Conservation (phyloP, 202 grass and related monocot species). For the Dendrocalamus latiflorus region DNA sequence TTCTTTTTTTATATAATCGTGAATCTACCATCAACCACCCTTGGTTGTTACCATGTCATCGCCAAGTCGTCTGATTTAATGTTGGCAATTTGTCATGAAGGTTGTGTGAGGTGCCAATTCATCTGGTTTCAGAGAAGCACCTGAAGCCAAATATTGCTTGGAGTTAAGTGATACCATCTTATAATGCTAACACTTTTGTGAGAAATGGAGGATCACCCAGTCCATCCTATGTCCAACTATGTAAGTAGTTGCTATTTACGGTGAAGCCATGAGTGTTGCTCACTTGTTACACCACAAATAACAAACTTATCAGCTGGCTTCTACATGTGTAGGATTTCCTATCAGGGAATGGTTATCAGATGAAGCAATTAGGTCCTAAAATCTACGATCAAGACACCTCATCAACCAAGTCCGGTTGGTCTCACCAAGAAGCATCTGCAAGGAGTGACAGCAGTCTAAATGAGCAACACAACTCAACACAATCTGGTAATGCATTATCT, state of each 20-base stretch:
- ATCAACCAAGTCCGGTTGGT: conserved; percentile 46
- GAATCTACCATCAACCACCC: too few relatives aligned
- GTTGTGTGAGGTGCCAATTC: conserved; percentile 8
- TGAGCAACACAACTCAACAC: conserved; percentile 39
- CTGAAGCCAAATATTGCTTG: conserved; percentile 25
- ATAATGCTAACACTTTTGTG: conserved; percentile 6
- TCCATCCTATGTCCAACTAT: conserved; percentile 40
- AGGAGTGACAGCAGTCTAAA: conserved; percentile 56
- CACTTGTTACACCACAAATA: neutral
- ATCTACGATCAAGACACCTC: conserved; percentile 42
- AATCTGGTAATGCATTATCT: conserved; percentile 35
- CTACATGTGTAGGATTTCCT: conserved; percentile 37
- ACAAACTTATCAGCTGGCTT: conserved; percentile 17
- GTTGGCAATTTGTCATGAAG: conserved; percentile 10
- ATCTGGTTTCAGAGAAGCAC: neutral
- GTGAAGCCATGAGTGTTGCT: conserved; percentile 28
- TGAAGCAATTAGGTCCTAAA: conserved; percentile 43
- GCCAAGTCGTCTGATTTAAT: conserved; percentile 9
- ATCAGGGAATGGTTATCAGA: conserved; percentile 39
- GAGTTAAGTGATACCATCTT: conserved; percentile 8
- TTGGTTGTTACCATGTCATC: neutral
- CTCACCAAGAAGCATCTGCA: conserved; percentile 66
- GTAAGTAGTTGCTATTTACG: conserved; percentile 34
- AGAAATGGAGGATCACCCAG: conserved; percentile 45
- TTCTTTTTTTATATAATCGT: too few relatives aligned